phyloP scores from a whole-genome alignment of 495 filamentous ascomycete genomes.

The Rhypophila decipiens region DNA sequence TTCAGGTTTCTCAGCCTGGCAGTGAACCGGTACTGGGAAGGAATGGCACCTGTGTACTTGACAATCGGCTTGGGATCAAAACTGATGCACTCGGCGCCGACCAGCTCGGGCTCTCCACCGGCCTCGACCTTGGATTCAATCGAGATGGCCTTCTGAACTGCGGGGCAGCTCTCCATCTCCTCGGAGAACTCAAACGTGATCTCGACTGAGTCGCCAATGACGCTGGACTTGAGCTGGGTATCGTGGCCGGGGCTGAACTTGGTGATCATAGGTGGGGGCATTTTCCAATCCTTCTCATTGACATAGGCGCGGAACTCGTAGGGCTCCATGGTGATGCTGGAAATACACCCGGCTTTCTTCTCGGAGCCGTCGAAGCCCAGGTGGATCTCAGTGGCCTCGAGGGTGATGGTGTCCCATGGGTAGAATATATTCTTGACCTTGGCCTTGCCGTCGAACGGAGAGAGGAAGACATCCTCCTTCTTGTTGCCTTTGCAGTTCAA shows the following conservation, averaged over 20 bases:
- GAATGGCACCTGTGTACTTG: conserved; percentile 36
- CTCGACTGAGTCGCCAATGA: conserved; percentile 21
- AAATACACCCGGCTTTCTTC: conserved; percentile 49
- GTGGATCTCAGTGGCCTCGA: conserved; percentile 26
- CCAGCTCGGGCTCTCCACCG: conserved; percentile 24
- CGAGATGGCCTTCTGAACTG: conserved; percentile 24
- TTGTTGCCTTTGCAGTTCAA: conserved; percentile 53
- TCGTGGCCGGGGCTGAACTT: conserved; percentile 61
- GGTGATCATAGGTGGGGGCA: conserved; percentile 53
- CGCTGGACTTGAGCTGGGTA: conserved; percentile 39
- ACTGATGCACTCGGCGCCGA: conserved; percentile 14
- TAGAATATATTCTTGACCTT: conserved; percentile 64
- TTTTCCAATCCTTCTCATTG: conserved; percentile 46
- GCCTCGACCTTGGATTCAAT: conserved; percentile 47
- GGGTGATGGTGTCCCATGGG: conserved; percentile 55
- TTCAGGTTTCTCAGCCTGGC: conserved; percentile 38
- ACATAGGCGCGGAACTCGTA: conserved; percentile 63
- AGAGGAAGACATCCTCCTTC: conserved; percentile 37
- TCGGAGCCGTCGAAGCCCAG: conserved; percentile 10
- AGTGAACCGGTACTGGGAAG: conserved; percentile 41
- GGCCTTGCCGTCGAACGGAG: conserved; percentile 50
- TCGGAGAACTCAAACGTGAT: conserved; percentile 57
- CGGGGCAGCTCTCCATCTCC: conserved; percentile 55
- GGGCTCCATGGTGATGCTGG: conserved; percentile 43
- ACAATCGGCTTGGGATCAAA: conserved; percentile 48